These are phyloP conservation scores for Torulaspora pretoriensis DNA, from an alignment of 1,139 yeast genomes.

Conservation along the genomic window DNA sequence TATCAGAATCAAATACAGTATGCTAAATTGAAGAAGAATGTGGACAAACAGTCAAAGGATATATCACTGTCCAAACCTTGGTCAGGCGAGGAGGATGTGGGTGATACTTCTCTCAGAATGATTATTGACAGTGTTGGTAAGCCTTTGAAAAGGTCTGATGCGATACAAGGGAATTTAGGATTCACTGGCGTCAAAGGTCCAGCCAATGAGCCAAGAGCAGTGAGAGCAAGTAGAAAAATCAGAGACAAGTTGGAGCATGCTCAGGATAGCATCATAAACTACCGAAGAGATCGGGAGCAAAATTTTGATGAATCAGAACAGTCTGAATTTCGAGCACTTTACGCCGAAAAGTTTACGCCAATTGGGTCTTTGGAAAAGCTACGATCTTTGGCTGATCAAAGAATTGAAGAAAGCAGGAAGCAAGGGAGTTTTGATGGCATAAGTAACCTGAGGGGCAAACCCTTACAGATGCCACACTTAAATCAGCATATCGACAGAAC, in stretches of 20 bases:
- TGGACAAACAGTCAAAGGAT: constrained; percentile 51
- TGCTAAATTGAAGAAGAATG: constrained; percentile 41
- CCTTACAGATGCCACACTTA: constrained; percentile 44
- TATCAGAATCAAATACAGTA: constrained; percentile 42
- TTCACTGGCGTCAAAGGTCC: constrained; percentile 4
- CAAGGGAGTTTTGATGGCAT: constrained; percentile 66
- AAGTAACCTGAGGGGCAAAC: constrained; percentile 55
- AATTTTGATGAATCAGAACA: constrained; percentile 44
- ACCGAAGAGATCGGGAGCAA: constrained; percentile 45
- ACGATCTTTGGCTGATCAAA: constrained; percentile 64
- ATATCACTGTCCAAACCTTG: constrained; percentile 59
- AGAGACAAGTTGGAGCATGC: constrained; percentile 52
- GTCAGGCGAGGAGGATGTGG: constrained; percentile 56
- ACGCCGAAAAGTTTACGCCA: constrained; percentile 55
- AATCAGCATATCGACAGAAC: constrained; percentile 52
- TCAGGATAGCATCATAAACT: constrained; percentile 63
- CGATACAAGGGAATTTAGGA: not conserved
- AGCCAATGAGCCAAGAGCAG: constrained; percentile 42
- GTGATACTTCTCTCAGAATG: constrained; percentile 59
- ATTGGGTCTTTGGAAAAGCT: constrained; percentile 47
- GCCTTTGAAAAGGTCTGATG: not conserved
- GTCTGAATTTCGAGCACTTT: constrained; percentile 50
- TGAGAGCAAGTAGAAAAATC: constrained; percentile 31
- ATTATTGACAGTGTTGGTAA: constrained; percentile 45
- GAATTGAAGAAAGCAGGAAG: constrained; percentile 68